Base-by-base conservation (phyloP, 163 green algal species). In the Scenedesmus sp. region DNA sequence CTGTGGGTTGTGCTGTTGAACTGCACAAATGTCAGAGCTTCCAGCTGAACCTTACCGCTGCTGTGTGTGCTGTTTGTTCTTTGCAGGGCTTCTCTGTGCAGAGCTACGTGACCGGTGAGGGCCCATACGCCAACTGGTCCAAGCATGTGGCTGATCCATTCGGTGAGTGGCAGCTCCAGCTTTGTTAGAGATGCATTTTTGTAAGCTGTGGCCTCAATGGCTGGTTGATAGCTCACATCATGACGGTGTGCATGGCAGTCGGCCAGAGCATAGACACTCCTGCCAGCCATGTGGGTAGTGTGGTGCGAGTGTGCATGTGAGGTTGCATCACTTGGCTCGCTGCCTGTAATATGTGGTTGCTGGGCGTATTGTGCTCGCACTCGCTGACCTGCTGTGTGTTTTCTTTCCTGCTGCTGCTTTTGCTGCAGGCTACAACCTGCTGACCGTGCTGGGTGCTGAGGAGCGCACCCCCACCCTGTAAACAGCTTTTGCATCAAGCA, bases 71-170 rank as follows among this genome's bases (percentile, higher is more conserved):
- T 86, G 18, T 56, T 62, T 18, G 0, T 84, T 10, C 54, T 77
- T 1, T 94, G 86, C 95, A 97, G 95, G 96, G 93, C 73, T 99
- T 98, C 92, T 94, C 96, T 87, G 92, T 99, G n/a, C 97, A 99
- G 95, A 94, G 93, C 34, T 96, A 96, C 26, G 98, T 99, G 74
- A 99, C 98, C 67, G 97, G 97, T 77, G 98, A 99, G 96, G 98
- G 97, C 87, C 98, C 97, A n/a, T 99, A 99, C 92, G 96, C 97
- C 94, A 99, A 99, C 97, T 97, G 95, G 96, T 93, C 54, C 92
- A 97, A 98, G 95, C 97, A 99, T 88, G 94, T 99, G 6, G 93
- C 97, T 56, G 97, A 99, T 87, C 97, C 97, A 84, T 99, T 99
- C 94, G 97, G 70, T 79, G 70, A 79, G 70, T 79, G 16, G 15